Evolutionary conservation across 768 basidiomycete genomes (phyloP).

Genomic region (Amanita phalloides): DNA sequence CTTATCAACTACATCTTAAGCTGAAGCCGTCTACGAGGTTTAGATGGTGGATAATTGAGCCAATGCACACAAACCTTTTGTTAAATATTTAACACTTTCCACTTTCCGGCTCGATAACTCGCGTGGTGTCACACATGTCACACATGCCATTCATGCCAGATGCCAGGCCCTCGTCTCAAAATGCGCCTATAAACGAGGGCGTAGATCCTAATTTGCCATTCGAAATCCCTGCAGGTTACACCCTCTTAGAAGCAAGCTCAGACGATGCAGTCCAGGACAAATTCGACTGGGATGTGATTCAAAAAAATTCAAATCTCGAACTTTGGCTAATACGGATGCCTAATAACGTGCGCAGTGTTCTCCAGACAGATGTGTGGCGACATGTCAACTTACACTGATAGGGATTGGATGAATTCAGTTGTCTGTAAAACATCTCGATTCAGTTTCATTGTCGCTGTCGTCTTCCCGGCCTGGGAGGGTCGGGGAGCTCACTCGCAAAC

Average conservation of each 20-base stretch:
- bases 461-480: slow-evolving; percentile 23
- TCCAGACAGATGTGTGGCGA: background rate
- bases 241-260: slow-evolving; percentile 11
- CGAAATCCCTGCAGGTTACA: slow-evolving; percentile 42
- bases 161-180: background rate
- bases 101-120: too few species aligned
- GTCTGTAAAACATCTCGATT: slow-evolving; percentile 53
- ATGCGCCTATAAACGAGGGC: slow-evolving; percentile 41
- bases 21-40: too few species aligned
- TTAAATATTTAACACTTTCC: too few species aligned
- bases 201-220: slow-evolving; percentile 48
- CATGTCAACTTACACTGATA: background rate
- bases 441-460: slow-evolving; percentile 33
- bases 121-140: background rate
- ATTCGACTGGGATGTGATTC: slow-evolving; percentile 63
- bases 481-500: slow-evolving; percentile 43
- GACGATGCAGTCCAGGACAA: slow-evolving; percentile 32
- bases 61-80: too few species aligned
- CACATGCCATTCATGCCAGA: background rate
- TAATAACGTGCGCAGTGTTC: slow-evolving; percentile 39
- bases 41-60: too few species aligned
- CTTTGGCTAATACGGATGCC: slow-evolving; percentile 66
- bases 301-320: slow-evolving; percentile 47
- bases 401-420: slow-evolving; percentile 28
- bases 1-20: too few species aligned